Percentiles rank a stretch among this genome's conserved stretches.
Evolutionary conservation across 1,284 basidiomycete species (phyloP).

Genomic region (Dichomitus squalens): DNA sequence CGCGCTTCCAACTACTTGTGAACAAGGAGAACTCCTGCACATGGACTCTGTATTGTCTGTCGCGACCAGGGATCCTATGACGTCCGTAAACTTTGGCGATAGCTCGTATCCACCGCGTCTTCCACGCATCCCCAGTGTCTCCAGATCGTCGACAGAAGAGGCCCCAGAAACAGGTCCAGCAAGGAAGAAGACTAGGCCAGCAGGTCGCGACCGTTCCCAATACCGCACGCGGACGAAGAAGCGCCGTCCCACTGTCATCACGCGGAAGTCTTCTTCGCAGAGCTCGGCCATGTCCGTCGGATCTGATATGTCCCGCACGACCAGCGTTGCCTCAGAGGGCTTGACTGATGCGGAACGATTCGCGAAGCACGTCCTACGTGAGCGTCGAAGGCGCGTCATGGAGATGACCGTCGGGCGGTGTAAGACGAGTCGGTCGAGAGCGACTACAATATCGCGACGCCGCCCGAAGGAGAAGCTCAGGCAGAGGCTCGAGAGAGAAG

Average conservation of each 20-base stretch:
- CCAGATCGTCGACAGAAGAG: constrained; percentile 5
- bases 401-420: constrained; percentile 21
- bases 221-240: constrained; percentile 24
- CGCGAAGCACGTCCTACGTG: constrained; percentile 38
- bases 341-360: constrained; percentile 38
- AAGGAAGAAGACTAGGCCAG: neutral
- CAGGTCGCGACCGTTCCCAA: neutral
- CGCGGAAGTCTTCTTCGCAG: constrained; percentile 37
- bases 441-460: constrained; percentile 16
- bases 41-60: neutral
- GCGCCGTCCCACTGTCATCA: constrained; percentile 24
- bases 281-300: constrained; percentile 36
- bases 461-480: constrained; percentile 7
- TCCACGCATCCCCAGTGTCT: constrained; percentile 27
- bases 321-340: constrained; percentile 25
- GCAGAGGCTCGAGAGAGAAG: neutral
- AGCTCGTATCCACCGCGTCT: constrained; percentile 20
- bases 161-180: neutral
- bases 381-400: constrained; percentile 34
- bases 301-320: constrained; percentile 35
- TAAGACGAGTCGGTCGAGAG: constrained; percentile 14
- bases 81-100: too few relatives aligned
- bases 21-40: neutral
- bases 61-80: neutral
- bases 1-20: neutral